phyloP scores from a whole-genome alignment of 1,284 basidiomycete genomes.

The Fomitopsis schrenkii region DNA sequence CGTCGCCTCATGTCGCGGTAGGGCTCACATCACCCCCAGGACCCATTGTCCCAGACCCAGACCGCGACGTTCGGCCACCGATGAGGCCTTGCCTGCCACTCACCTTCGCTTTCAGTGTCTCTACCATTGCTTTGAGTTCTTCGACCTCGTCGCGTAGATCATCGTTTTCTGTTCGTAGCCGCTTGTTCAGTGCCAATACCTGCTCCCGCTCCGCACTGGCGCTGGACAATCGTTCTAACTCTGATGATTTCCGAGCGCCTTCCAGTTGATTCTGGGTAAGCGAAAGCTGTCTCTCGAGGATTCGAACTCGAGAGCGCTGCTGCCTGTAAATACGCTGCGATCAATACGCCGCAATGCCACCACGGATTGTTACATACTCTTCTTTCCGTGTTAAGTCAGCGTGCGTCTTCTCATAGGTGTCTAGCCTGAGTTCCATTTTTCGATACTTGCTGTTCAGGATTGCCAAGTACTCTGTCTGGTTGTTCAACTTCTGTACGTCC shows the following conservation, averaged over 20 bases:
- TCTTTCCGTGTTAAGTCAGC: constrained; percentile 47
- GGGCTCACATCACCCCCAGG: background rate
- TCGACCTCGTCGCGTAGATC: constrained; percentile 62
- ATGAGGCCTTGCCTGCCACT: background rate
- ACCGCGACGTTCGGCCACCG: constrained; percentile 15
- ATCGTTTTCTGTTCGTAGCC: constrained; percentile 52
- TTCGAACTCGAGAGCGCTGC: constrained; percentile 53
- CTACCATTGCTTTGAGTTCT: constrained; percentile 69
- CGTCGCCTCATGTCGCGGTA: background rate
- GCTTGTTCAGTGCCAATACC: constrained; percentile 43
- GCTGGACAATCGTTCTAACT: constrained; percentile 37
- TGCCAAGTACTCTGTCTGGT: constrained; percentile 54
- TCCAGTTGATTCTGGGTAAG: constrained; percentile 32
- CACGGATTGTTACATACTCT: constrained; percentile 39
- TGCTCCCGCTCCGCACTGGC: constrained; percentile 39
- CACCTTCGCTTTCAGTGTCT: constrained; percentile 43
- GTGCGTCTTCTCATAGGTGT: constrained; percentile 50
- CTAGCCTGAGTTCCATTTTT: constrained; percentile 59
- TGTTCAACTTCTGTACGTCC: constrained; percentile 68
- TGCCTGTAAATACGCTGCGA: constrained; percentile 29
- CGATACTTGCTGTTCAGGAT: constrained; percentile 51
- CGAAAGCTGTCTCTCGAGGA: constrained; percentile 50
- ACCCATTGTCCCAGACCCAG: background rate
- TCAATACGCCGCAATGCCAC: background rate
- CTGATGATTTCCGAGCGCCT: constrained; percentile 30